Base-by-base conservation (phyloP, 495 filamentous ascomycete species). In the Glarea lozoyensis region DNA sequence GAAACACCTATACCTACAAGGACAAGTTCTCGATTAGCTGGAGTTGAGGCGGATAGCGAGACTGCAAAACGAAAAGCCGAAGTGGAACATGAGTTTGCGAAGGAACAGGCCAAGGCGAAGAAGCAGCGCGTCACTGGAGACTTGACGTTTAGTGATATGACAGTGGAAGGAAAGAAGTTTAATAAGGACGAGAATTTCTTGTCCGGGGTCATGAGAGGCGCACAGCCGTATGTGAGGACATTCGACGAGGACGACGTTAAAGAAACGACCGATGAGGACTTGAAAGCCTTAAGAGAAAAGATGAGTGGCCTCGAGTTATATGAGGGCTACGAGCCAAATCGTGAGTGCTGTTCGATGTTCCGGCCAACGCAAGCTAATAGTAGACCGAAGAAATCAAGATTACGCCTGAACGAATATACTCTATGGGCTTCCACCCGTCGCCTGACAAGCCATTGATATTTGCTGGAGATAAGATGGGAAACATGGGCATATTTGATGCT, bases 391-490 rank as follows among this genome's bases (percentile, higher is more conserved):
- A 85, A 32, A 92, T 97, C 58, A 98, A 97, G 54, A 78, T 97
- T 37, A 90, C 85, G 0, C 89, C 88, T 0, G 88, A 97, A 59
- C 70, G 92, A 43, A 76, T 96, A 12, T 95, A 94, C 55, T 68
- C 83, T 10, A 75, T 98, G 56, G 81, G 80, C 9, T 93, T 98
- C 49, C 92, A 98, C 54, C 92, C 93, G 0, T 86, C 81, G 0
- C 65, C 74, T 39, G 76, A 86, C 9, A 97, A 97, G 51, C 78
- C 86, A 0, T 68, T 97, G 4, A 74, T 98, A n/a, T 94, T 97
- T 52, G 93, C 90, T 1, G 88, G 88, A 36, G 92, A 98, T 57
- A 97, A 98, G 59, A 74, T 93, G 59, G 92, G 92, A 17, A 87
- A 88, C 41, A 71, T 98, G 22, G 93, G 93, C 5, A 75, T 98